Base-by-base conservation (phyloP, 306 rosid genomes). In the Bauhinia variegata region DNA sequence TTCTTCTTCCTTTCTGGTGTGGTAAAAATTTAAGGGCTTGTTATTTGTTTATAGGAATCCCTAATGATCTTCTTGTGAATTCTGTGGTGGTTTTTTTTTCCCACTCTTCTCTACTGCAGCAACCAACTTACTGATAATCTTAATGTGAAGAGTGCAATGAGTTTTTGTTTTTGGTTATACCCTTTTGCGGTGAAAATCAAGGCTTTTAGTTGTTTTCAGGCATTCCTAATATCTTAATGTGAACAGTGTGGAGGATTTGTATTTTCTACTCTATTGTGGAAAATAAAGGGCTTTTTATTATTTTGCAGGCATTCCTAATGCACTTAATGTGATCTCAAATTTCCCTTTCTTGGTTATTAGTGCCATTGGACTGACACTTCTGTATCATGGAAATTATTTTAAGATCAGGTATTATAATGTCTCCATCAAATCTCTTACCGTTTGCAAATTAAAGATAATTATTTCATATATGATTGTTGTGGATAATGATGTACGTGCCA, bases 271-370 rank as follows among this genome's bases (percentile, higher is more conserved):
- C 7, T 14, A 9, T 17, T 60, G 16, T 13, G 19, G n/a, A 55
- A 41, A 59, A 51, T 72, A 54, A 52, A 32, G 4, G 47, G 7
- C 3, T 23, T 31, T 11, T 41, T 14, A 11, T 46, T 46, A 5
- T 30, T 61, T 78, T 74, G 58, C 90, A 89, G 96, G 98, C 30
- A 84, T 92, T 28, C 93, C 96, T 19, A 83, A 92, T 75, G 80
- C 91, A 13, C 91, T 86, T 47, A 82, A 92, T 18, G 98, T 92
- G 63, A 66, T 89, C 17, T 92, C 98, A 16, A 92, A 92, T 83
- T 89, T 87, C 75, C 98, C 96, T 5, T 88, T 84, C 74, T 85
- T 89, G 53, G 73, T 86, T 65, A 54, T 89, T 70, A 96, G 96
- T 14, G 23, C 87, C 54, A 34, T 86, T 54, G 98, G 96, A 32